These are phyloP conservation scores for Mimosa pudica DNA, from an alignment of 306 rosid genomes.

Conservation along the genomic window DNA sequence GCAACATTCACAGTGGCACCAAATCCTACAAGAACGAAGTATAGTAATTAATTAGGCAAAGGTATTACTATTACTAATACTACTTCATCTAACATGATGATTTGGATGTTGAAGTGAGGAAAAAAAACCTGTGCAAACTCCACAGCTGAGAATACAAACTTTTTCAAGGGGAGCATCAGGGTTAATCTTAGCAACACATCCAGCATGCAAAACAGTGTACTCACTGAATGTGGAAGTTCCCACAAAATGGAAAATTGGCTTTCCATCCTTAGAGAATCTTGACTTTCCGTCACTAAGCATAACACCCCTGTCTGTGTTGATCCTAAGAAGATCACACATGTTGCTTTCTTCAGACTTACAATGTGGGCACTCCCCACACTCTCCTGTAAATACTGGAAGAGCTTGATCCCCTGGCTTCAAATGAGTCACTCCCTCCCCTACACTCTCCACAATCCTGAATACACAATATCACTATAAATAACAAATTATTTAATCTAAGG, in stretches of 20 bases:
- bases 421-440: conserved; percentile 66
- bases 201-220: conserved; percentile 61
- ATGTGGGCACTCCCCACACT: conserved; percentile 59
- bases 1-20: conserved; percentile 75
- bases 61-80: background rate
- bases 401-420: conserved; percentile 64
- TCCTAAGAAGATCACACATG: conserved; percentile 68
- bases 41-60: background rate
- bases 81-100: background rate
- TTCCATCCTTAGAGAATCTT: conserved; percentile 59
- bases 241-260: conserved; percentile 61
- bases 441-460: conserved; percentile 49
- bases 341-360: conserved; percentile 71
- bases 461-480: background rate
- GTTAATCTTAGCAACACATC: conserved; percentile 62
- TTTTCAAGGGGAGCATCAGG: conserved; percentile 71
- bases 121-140: conserved; percentile 57
- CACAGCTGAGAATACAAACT: conserved; percentile 72
- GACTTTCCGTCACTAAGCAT: conserved; percentile 55
- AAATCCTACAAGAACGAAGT: conserved; percentile 39
- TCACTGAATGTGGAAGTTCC: conserved; percentile 75
- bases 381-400: conserved; percentile 68
- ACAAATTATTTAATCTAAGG: no score
- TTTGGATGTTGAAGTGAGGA: background rate
- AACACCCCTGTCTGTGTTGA: conserved; percentile 62